Evolutionary conservation across 2,329 filamentous ascomycete genomes (phyloP).

Genomic region (Fusarium ramigenum): DNA sequence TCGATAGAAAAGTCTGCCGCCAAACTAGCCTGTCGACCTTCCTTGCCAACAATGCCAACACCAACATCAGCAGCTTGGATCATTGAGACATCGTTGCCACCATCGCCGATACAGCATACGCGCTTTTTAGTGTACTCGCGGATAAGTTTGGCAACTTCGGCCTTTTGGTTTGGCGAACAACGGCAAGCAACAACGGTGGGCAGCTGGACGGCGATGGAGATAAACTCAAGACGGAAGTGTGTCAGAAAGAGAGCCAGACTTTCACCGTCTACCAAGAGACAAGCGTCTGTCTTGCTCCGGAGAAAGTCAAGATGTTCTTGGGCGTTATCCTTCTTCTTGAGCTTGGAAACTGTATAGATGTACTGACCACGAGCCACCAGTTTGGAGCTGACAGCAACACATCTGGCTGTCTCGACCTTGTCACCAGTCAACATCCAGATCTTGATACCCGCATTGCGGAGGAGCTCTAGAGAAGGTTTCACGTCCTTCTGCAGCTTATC

Average conservation of each 20-base stretch:
- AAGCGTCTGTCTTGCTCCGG: slow-evolving; percentile 84
- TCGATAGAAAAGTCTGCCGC: slow-evolving; percentile 97
- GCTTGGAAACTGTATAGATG: slow-evolving; percentile 90
- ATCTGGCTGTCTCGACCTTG: slow-evolving; percentile 97
- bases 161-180: slow-evolving; percentile 96
- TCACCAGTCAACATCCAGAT: slow-evolving; percentile 99
- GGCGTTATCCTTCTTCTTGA: slow-evolving; percentile 84
- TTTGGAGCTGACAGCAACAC: slow-evolving; percentile 94
- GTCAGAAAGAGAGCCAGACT: slow-evolving; percentile 84
- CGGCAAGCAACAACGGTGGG: slow-evolving; percentile 96
- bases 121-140: slow-evolving; percentile 92
- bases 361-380: slow-evolving; percentile 93
- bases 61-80: slow-evolving; percentile 98
- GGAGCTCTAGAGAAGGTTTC: slow-evolving; percentile 91
- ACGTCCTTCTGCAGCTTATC: slow-evolving; percentile 96
- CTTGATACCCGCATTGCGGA: slow-evolving; percentile 97
- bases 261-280: slow-evolving; percentile 94
- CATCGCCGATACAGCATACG: slow-evolving; percentile 96
- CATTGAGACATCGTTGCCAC: slow-evolving; percentile 98
- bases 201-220: slow-evolving; percentile 85
- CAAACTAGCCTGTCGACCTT: slow-evolving; percentile 91
- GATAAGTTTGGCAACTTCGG: slow-evolving; percentile 90
- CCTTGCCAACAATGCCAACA: slow-evolving; percentile 97
- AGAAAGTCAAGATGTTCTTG: slow-evolving; percentile 91
- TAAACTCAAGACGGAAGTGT: slow-evolving; percentile 85